Evolutionary conservation across 225 moss, liverwort and hornwort species (phyloP), one percentile per base, ranked within the genome.

Genomic region (Polytrichum formosum): DNA sequence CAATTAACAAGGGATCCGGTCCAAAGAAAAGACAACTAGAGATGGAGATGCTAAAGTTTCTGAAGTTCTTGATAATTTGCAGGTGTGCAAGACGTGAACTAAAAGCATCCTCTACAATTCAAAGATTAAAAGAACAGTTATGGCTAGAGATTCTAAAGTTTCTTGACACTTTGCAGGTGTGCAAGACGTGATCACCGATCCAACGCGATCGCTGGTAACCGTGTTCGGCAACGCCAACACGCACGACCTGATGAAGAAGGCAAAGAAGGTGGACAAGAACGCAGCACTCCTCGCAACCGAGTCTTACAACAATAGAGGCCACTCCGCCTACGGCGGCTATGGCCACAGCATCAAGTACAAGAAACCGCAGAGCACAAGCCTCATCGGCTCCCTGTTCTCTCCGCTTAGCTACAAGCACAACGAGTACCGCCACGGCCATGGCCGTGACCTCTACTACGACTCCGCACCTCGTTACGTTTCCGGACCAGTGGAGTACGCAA

Each of bases 201-300:
- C 54, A 64, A 67, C 73, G 9, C 70, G 76, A 64, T 81, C 84
- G 0, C 75, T 75, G 71, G 81, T 81, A 1, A 64, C 81, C 8
- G 84, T 81, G 1, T 73, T 26, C 30, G 84, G 84, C 13, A 61
- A 70, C 23, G 84, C 84, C 3, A 78, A 84, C 76, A n/a, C 78
- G 1, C 76, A 78, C 23, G 70, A 72, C 53, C 33, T 81, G 3
- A 21, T 81, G 70, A 84, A 78, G 76, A 84, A 81, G 28, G 81
- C 81, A 0, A 70, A 70, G n/a, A 84, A 73, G 37, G 37, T 84
- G 2, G 81, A 84, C 65, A 84, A 73, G 60, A 60, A 67, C 7
- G 84, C 84, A 7, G 76, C 78, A 17, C 70, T 84, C 58, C 25
- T 67, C 29, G 54, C 81, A 4, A 63, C 81, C 0, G 65, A 84